Percentiles rank a stretch among this genome's conserved stretches.
Conservation (phyloP, 1,139 yeast species). For the Suhomyces kunorum region DNA sequence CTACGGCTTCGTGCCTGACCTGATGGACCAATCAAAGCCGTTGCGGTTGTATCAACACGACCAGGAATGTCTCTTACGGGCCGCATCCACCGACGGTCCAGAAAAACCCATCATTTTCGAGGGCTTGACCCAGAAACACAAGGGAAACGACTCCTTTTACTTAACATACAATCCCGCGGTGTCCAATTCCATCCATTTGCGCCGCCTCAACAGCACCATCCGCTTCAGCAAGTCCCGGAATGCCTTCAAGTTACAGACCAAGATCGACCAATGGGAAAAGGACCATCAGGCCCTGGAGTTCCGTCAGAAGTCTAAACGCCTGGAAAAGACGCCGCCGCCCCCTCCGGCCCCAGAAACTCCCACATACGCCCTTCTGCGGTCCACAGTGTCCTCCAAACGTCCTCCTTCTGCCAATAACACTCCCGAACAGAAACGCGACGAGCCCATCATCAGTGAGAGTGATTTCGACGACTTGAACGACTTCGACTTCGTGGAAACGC, state of each 20-base stretch:
- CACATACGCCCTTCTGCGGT: constrained; percentile 3
- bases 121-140: constrained; percentile 38
- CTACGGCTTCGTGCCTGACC: constrained; percentile 47
- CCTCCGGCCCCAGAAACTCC: constrained; percentile 4
- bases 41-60: constrained; percentile 39
- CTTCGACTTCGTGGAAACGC: constrained; percentile 18
- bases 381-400: constrained; percentile 18
- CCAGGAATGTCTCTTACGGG: constrained; percentile 37
- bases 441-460: constrained; percentile 35
- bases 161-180: constrained; percentile 26
- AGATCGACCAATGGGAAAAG: constrained; percentile 18
- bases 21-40: constrained; percentile 42
- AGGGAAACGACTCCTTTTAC: constrained; percentile 34
- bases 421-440: constrained; percentile 22
- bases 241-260: constrained; percentile 22
- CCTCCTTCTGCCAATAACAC: constrained; percentile 22
- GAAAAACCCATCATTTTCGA: constrained; percentile 39
- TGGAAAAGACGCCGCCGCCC: background rate
- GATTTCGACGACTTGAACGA: constrained; percentile 41
- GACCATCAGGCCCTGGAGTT: constrained; percentile 7
- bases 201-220: constrained; percentile 34
- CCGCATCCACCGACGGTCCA: constrained; percentile 24
- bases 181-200: constrained; percentile 22
- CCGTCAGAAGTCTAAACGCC: background rate
- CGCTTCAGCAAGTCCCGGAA: constrained; percentile 43